A percentile compares a stretch with the other conserved stretches of the same genome.
phyloP scores from a whole-genome alignment of 768 basidiomycete species.

The Mrakia frigida region DNA sequence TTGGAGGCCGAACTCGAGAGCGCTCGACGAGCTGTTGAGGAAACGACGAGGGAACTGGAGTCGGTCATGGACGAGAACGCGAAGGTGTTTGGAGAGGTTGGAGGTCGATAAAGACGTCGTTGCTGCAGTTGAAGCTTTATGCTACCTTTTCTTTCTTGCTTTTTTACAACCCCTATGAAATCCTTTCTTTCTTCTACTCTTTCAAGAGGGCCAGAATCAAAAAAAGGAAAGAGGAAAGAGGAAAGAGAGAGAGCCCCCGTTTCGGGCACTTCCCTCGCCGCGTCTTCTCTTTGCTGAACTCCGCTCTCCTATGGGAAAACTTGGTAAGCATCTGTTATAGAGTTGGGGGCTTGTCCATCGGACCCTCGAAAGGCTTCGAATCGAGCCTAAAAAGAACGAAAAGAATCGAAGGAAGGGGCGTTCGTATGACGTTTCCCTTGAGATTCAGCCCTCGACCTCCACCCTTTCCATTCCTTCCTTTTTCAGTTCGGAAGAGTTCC shows the following conservation, averaged over 20 bases:
- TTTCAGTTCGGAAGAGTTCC: not conserved
- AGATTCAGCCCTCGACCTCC: no score
- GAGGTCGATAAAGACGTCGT: not conserved
- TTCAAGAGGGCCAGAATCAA: not conserved
- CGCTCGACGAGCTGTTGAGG: slow-evolving; percentile 59
- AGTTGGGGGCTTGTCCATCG: no score
- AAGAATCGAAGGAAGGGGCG: not conserved
- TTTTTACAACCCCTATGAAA: not conserved
- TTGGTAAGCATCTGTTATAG: not conserved
- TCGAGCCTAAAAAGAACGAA: no score
- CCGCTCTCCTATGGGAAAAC: not conserved
- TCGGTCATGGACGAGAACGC: not conserved
- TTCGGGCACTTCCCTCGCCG: no score
- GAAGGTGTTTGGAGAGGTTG: not conserved
- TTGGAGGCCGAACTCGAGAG: slow-evolving; percentile 49
- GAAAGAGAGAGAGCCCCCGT: no score
- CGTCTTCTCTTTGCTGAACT: not conserved
- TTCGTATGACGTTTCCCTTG: not conserved
- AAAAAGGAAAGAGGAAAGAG: no score
- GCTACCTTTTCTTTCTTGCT: not conserved
- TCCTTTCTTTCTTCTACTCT: not conserved
- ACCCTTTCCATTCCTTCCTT: not conserved
- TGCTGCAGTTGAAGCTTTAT: not conserved
- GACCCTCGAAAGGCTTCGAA: no score
- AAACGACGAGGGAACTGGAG: slow-evolving; percentile 57